These are phyloP conservation scores for Phenoliferia sp. DNA, from an alignment of 1,284 basidiomycete genomes.

Conservation along the genomic window DNA sequence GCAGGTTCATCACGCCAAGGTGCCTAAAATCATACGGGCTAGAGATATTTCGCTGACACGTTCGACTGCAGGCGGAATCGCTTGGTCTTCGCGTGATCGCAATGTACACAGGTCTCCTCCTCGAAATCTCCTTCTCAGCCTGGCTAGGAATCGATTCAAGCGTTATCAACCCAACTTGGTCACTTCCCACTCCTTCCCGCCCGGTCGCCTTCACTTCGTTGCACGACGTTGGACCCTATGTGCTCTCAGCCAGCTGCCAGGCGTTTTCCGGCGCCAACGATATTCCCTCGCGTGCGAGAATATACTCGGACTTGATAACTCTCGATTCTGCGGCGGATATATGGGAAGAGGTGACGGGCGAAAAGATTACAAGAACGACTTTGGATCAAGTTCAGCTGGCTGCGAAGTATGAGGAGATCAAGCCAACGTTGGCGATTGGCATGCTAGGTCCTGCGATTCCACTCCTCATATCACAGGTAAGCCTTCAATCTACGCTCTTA, in stretches of 20 bases:
- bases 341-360: slow-evolving; percentile 6
- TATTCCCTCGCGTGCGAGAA: not conserved
- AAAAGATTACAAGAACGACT: not conserved
- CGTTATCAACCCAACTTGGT: slow-evolving; percentile 1
- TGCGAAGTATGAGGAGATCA: slow-evolving; percentile 6
- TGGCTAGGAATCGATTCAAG: slow-evolving; percentile 13
- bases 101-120: slow-evolving; percentile 4
- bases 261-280: not conserved
- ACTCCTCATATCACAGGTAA: not conserved
- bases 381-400: not conserved
- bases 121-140: slow-evolving; percentile 12
- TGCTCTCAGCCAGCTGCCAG: slow-evolving; percentile 14
- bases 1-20: not conserved
- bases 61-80: not conserved
- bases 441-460: slow-evolving; percentile 8
- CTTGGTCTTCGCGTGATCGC: slow-evolving; percentile 4
- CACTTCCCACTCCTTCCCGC: slow-evolving; percentile 3
- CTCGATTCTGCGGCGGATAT: slow-evolving; percentile 7
- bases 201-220: slow-evolving; percentile 15
- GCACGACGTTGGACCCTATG: slow-evolving; percentile 1
- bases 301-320: slow-evolving; percentile 3
- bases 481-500: not conserved
- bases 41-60: not conserved
- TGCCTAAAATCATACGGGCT: not conserved
- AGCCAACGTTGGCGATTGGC: slow-evolving; percentile 2